These are phyloP conservation scores for Musa balbisiana DNA, from an alignment of 202 grass and related monocot species.

Conservation along the genomic window DNA sequence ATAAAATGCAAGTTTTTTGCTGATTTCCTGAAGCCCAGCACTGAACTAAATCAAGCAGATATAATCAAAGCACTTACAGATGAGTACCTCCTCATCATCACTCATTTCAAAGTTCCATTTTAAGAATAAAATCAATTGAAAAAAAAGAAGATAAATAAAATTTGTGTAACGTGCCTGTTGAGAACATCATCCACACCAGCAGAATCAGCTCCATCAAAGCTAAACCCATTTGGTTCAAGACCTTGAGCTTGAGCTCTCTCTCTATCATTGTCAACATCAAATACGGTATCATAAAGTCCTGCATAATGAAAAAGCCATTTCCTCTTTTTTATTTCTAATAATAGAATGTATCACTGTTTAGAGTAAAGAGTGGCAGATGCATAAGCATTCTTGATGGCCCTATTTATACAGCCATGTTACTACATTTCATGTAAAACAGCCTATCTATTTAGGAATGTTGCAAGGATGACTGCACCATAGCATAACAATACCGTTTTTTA, in stretches of 20 bases:
- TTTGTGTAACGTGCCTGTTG: constrained; percentile 36
- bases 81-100: too few species aligned
- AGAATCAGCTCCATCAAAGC: constrained; percentile 69
- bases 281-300: constrained; percentile 96
- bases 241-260: constrained; percentile 62
- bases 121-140: not conserved
- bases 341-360: not conserved
- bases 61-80: too few species aligned
- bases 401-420: not conserved
- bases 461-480: not conserved
- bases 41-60: too few species aligned
- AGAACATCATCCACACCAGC: constrained; percentile 65
- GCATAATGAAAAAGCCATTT: constrained; percentile 2
- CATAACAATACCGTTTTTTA: too few species aligned
- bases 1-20: too few species aligned
- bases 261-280: constrained; percentile 68
- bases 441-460: not conserved
- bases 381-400: not conserved
- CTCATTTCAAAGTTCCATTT: too few species aligned
- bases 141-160: not conserved
- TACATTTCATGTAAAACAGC: not conserved
- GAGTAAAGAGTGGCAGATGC: not conserved
- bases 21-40: too few species aligned
- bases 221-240: constrained; percentile 85
- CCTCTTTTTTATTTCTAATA: not conserved